Conservation (phyloP, 2,329 filamentous ascomycete genomes). For the Microascus cirrosus region DNA sequence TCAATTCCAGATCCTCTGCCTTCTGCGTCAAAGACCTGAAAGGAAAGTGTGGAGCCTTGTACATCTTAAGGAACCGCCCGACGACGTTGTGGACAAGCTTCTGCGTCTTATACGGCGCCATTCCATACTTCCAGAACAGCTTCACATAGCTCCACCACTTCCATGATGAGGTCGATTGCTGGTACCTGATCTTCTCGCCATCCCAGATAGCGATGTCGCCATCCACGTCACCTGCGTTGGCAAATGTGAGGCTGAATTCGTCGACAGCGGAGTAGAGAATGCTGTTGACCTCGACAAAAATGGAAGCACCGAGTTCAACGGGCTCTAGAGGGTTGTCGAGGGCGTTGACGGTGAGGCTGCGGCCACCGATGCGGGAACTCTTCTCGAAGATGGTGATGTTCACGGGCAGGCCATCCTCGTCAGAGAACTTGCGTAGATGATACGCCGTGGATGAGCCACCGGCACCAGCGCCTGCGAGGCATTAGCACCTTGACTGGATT, state of each 20-base stretch:
- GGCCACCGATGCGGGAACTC: conserved; percentile 66
- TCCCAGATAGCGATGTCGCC: conserved; percentile 73
- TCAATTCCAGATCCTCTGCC: conserved; percentile 55
- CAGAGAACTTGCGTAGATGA: conserved; percentile 62
- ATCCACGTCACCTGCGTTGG: conserved; percentile 29
- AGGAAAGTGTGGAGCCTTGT: conserved; percentile 72
- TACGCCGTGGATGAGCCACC: conserved; percentile 82
- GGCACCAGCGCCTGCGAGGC: conserved; percentile 65
- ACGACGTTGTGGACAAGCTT: conserved; percentile 62
- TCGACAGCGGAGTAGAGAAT: conserved; percentile 67
- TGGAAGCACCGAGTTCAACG: conserved; percentile 81
- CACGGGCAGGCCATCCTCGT: conserved; percentile 44
- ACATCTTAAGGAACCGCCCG: conserved; percentile 65
- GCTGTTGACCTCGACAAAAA: conserved; percentile 77
- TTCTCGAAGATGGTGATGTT: conserved; percentile 87
- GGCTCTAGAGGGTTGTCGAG: conserved; percentile 56
- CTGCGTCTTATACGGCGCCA: conserved; percentile 63
- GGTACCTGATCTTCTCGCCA: conserved; percentile 61
- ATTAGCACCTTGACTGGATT: conserved; percentile 3
- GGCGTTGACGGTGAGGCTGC: conserved; percentile 72
- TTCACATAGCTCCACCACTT: conserved; percentile 74
- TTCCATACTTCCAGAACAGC: conserved; percentile 76
- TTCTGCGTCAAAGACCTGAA: conserved; percentile 65
- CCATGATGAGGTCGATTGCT: conserved; percentile 44
- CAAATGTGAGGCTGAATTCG: conserved; percentile 56